Evolutionary conservation across 176 grass and related monocot genomes (phyloP).

Genomic region (Cenchrus fungigraminus): DNA sequence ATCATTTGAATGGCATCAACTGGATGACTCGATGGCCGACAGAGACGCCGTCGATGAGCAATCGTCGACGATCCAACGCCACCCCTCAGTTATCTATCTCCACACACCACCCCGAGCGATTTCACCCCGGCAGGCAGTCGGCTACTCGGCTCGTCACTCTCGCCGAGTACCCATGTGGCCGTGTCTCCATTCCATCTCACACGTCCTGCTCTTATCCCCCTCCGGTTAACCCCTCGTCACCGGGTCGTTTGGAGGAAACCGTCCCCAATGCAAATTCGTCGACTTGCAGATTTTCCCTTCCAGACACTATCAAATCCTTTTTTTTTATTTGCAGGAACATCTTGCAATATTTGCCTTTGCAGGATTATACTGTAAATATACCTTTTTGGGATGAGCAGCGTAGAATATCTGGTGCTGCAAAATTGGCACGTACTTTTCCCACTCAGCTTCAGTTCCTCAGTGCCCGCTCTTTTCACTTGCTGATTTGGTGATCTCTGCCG

Average conservation of each 20-base stretch:
- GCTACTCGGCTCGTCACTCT: neutral
- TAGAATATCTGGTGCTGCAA: neutral
- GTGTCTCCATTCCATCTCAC: neutral
- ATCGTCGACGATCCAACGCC: conserved; percentile 17
- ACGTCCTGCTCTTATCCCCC: conserved; percentile 10
- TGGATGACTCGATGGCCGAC: neutral
- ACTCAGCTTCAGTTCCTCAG: too few species aligned
- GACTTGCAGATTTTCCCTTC: neutral
- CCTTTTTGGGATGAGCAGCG: neutral
- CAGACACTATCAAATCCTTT: neutral
- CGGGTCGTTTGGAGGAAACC: neutral
- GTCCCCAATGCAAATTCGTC: neutral
- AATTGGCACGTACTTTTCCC: too few species aligned
- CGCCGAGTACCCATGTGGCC: neutral
- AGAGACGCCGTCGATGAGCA: conserved; percentile 42
- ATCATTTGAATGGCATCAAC: neutral
- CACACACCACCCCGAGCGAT: neutral
- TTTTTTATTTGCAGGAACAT: neutral
- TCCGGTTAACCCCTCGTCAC: conserved; percentile 27
- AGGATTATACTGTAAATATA: neutral
- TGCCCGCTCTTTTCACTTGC: too few species aligned
- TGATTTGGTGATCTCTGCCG: too few species aligned
- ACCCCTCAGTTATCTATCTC: conserved; percentile 39
- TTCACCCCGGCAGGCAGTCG: neutral
- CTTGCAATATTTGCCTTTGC: neutral